Conservation (phyloP, 176 grass and related monocot genomes). For the Avena sativa region DNA sequence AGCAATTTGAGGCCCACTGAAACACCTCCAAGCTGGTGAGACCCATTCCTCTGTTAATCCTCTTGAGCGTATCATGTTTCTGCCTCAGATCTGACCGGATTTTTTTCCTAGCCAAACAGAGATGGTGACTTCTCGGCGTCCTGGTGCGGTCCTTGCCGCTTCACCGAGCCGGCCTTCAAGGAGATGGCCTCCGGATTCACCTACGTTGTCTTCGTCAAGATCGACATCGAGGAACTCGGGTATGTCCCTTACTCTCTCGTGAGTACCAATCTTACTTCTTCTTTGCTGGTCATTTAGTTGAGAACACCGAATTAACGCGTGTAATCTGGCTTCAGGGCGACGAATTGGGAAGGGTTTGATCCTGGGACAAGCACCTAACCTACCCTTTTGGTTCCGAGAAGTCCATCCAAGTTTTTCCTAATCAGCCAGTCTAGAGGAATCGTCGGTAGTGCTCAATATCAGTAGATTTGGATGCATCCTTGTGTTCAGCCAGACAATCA, state of each 20-base stretch:
- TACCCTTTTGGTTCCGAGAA: not conserved
- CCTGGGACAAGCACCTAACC: not conserved
- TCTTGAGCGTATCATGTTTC: not conserved
- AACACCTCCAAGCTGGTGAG: constrained; percentile 65
- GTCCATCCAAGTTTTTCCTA: not conserved
- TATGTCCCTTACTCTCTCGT: not conserved
- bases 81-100: constrained; percentile 39
- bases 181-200: constrained; percentile 56
- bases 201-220: constrained; percentile 65
- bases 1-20: constrained; percentile 50
- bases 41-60: not conserved
- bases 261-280: not conserved
- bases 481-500: not conserved
- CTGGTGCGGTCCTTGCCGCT: constrained; percentile 89
- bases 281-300: too few species aligned
- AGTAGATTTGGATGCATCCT: not conserved
- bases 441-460: not conserved
- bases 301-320: not conserved
- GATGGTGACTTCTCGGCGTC: constrained; percentile 83
- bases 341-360: not conserved
- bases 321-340: not conserved
- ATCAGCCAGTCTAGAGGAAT: not conserved
- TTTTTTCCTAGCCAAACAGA: too few species aligned
- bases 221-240: constrained; percentile 74
- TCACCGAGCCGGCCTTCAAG: constrained; percentile 79